phyloP scores from a whole-genome alignment of 208 protist genomes.

The Leptomonas pyrrhocoris region DNA sequence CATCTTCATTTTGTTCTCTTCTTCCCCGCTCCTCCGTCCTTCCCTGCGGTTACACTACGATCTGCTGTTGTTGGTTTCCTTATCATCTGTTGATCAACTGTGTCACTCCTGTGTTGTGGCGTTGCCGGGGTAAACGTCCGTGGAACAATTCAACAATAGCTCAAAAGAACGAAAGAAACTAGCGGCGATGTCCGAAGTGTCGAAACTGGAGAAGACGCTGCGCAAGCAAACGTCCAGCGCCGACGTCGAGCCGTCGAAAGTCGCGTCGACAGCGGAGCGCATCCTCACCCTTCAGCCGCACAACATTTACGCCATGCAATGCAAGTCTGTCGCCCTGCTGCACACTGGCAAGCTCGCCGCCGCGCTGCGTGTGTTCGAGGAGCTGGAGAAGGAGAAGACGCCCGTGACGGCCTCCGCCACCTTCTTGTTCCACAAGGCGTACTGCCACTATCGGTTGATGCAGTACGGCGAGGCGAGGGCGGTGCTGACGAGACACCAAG shows the following conservation, averaged over 20 bases:
- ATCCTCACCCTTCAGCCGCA: slow-evolving; percentile 61
- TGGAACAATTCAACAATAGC: no score
- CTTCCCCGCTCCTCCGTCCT: no score
- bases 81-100: no score
- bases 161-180: slow-evolving; percentile 11
- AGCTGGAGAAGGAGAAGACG: slow-evolving; percentile 23
- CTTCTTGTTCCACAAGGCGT: slow-evolving; percentile 69
- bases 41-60: no score
- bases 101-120: neutral
- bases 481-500: slow-evolving; percentile 32
- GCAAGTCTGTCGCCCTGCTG: slow-evolving; percentile 69
- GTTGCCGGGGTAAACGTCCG: no score
- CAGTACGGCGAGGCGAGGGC: slow-evolving; percentile 63
- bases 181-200: slow-evolving; percentile 58
- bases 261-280: slow-evolving; percentile 65
- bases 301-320: slow-evolving; percentile 63
- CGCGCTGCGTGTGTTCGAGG: slow-evolving; percentile 63
- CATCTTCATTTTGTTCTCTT: no score
- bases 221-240: slow-evolving; percentile 47
- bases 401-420: slow-evolving; percentile 12
- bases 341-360: slow-evolving; percentile 68
- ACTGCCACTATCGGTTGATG: slow-evolving; percentile 74
- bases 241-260: slow-evolving; percentile 46
- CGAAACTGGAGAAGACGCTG: slow-evolving; percentile 71
- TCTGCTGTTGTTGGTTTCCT: no score